Percentiles rank a stretch among this genome's conserved stretches.
These are phyloP conservation scores for Eremomyces bilateralis DNA, from an alignment of 495 filamentous ascomycete genomes.

Conservation along the genomic window DNA sequence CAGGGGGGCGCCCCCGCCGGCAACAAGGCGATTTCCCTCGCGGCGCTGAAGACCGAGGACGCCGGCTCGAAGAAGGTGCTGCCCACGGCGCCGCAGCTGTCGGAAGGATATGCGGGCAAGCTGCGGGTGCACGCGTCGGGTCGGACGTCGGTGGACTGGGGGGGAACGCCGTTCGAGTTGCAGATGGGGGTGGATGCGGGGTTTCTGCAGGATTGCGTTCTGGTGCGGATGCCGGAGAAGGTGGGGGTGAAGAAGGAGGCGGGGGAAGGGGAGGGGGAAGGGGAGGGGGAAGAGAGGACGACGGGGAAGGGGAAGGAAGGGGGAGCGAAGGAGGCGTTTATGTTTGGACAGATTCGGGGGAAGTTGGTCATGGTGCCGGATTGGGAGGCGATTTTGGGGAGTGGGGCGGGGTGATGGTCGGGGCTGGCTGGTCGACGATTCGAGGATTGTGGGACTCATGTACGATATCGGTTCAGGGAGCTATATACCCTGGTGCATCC, in stretches of 20 bases:
- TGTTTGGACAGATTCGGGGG: slow-evolving; percentile 35
- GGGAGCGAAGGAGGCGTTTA: slow-evolving; percentile 17
- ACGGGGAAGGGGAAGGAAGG: slow-evolving; percentile 6
- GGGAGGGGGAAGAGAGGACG: slow-evolving; percentile 20
- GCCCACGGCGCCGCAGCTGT: not conserved
- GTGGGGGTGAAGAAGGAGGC: slow-evolving; percentile 21
- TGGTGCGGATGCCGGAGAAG: slow-evolving; percentile 11
- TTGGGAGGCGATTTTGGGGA: slow-evolving; percentile 20
- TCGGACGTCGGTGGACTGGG: slow-evolving; percentile 37
- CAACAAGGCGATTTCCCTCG: slow-evolving; percentile 17
- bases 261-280: slow-evolving; percentile 20
- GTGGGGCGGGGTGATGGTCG: too few relatives aligned
- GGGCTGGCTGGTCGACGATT: too few relatives aligned
- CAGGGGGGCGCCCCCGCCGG: slow-evolving; percentile 14
- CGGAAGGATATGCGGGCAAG: slow-evolving; percentile 34
- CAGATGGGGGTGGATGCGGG: slow-evolving; percentile 11
- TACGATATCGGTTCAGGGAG: too few relatives aligned
- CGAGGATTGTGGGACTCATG: too few relatives aligned
- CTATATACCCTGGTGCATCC: too few relatives aligned
- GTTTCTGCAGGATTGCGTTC: slow-evolving; percentile 16
- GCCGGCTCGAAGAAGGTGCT: too few relatives aligned
- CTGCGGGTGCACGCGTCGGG: slow-evolving; percentile 37
- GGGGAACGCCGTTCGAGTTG: slow-evolving; percentile 28
- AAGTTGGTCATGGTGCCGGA: slow-evolving; percentile 34
- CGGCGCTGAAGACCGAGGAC: slow-evolving; percentile 3